These are phyloP conservation scores for Heritiera littoralis DNA, from an alignment of 345 rosid genomes.

Conservation along the genomic window DNA sequence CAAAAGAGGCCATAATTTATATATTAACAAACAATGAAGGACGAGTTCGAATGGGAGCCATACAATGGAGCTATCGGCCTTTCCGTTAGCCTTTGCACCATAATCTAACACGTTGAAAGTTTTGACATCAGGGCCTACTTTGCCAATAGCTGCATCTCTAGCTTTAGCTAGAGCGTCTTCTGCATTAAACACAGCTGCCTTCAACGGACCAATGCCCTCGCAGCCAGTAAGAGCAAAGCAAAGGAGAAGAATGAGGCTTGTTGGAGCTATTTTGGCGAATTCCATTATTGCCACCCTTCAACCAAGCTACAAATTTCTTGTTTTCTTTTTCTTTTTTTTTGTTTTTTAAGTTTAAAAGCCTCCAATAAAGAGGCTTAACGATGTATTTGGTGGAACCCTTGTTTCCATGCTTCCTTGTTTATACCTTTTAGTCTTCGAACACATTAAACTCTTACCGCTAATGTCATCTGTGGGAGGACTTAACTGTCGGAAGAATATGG, in stretches of 20 bases:
- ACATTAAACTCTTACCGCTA: neutral
- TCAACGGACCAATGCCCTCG: neutral
- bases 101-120: neutral
- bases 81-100: conserved; percentile 25
- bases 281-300: neutral
- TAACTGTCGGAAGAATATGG: neutral
- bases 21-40: neutral
- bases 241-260: neutral
- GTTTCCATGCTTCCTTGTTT: neutral
- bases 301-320: neutral
- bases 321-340: no score
- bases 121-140: neutral
- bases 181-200: neutral
- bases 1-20: neutral
- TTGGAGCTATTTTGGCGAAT: neutral
- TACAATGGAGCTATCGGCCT: neutral
- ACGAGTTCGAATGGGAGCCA: neutral
- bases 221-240: neutral
- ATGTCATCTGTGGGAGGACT: neutral
- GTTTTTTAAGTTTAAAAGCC: neutral
- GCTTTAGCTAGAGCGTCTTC: neutral
- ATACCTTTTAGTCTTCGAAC: neutral
- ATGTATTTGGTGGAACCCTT: neutral
- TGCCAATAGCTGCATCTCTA: neutral
- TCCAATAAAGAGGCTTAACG: neutral